A percentile compares a stretch with the other conserved stretches of the same genome.
Evolutionary conservation across 2,329 filamentous ascomycete genomes (phyloP).

Genomic region (Chrysosphaeria jannelii): DNA sequence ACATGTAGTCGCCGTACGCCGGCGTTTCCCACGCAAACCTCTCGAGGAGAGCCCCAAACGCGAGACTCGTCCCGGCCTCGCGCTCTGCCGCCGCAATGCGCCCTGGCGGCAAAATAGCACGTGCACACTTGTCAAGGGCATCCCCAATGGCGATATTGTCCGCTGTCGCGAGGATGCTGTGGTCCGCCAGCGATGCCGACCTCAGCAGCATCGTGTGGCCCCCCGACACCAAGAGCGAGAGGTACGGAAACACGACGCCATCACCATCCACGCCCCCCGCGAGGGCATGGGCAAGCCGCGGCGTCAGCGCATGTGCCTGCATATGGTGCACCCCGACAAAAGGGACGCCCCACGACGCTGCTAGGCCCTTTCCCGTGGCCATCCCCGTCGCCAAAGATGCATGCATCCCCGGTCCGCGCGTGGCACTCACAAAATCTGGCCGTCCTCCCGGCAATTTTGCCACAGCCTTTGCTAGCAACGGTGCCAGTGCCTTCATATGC

Average conservation of each 20-base stretch:
- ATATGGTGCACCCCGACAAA: constrained; percentile 81
- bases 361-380: constrained; percentile 62
- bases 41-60: constrained; percentile 61
- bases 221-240: constrained; percentile 70
- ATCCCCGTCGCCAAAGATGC: constrained; percentile 50
- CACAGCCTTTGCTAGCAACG: constrained; percentile 35
- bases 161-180: constrained; percentile 42
- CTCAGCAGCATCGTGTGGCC: constrained; percentile 72
- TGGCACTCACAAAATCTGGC: constrained; percentile 56
- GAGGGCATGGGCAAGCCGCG: constrained; percentile 35
- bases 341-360: constrained; percentile 56
- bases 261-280: not conserved
- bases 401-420: constrained; percentile 70
- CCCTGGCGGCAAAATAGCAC: constrained; percentile 36
- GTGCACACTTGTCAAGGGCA: constrained; percentile 62
- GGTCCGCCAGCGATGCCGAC: constrained; percentile 34
- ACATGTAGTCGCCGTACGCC: constrained; percentile 17
- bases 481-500: constrained; percentile 41
- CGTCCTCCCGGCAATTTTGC: constrained; percentile 13
- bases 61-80: constrained; percentile 21
- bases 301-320: constrained; percentile 84
- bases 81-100: constrained; percentile 15
- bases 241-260: constrained; percentile 36
- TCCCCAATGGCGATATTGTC: constrained; percentile 73
- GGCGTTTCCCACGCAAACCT: constrained; percentile 33